These are phyloP conservation scores for Saussurea involucrata DNA, from an alignment of 129 eudicot species.

Conservation along the genomic window DNA sequence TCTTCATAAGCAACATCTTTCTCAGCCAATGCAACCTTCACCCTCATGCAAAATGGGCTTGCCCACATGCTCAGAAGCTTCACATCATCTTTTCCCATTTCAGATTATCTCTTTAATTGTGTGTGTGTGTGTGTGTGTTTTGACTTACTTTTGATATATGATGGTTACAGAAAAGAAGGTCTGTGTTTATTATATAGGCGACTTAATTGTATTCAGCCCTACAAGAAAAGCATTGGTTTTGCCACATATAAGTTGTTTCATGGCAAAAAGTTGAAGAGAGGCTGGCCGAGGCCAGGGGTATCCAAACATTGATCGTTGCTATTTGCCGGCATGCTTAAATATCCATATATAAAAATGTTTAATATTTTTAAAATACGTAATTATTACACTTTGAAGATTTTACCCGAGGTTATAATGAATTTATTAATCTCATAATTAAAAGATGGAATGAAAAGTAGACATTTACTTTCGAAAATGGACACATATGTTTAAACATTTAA, in stretches of 20 bases:
- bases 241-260: conserved; percentile 20
- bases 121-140: neutral
- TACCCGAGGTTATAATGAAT: neutral
- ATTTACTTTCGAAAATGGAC: too few species aligned
- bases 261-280: conserved; percentile 4
- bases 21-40: conserved; percentile 56
- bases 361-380: too few species aligned
- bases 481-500: too few species aligned
- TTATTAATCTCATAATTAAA: neutral
- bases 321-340: neutral
- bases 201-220: conserved; percentile 9
- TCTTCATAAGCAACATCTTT: conserved; percentile 54
- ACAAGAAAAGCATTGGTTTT: conserved; percentile 34
- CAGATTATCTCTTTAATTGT: neutral
- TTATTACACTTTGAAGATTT: neutral
- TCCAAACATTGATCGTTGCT: neutral
- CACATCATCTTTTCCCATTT: conserved; percentile 45
- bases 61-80: conserved; percentile 61
- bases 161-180: neutral
- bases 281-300: conserved; percentile 6
- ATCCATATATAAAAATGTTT: too few species aligned
- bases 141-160: neutral
- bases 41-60: conserved; percentile 71
- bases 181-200: conserved; percentile 28
- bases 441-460: neutral